Evolutionary conservation across 2,329 filamentous ascomycete species (phyloP).

Genomic region (Chaetomium sp.): DNA sequence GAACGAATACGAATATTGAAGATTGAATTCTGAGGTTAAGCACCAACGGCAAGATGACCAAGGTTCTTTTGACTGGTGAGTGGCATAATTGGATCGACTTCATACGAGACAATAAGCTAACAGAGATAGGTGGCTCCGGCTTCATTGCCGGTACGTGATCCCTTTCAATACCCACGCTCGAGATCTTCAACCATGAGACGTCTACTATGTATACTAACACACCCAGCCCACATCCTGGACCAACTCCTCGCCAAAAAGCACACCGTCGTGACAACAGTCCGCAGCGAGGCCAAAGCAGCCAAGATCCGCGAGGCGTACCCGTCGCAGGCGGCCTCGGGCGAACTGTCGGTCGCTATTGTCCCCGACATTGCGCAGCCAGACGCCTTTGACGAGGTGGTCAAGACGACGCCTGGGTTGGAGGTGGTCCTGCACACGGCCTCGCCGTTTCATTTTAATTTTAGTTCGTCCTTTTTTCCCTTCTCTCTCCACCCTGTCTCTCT

Average conservation of each 20-base stretch:
- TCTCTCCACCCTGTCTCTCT: not conserved
- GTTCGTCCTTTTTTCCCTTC: slow-evolving; percentile 24
- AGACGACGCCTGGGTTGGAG: slow-evolving; percentile 41
- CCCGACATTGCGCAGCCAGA: slow-evolving; percentile 67
- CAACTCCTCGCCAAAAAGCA: slow-evolving; percentile 46
- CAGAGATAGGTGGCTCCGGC: slow-evolving; percentile 40
- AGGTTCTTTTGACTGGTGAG: slow-evolving; percentile 41
- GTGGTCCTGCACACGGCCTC: slow-evolving; percentile 56
- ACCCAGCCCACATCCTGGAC: slow-evolving; percentile 47
- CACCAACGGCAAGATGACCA: slow-evolving; percentile 33
- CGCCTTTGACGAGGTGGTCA: slow-evolving; percentile 63
- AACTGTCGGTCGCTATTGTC: slow-evolving; percentile 54
- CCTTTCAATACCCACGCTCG: not conserved
- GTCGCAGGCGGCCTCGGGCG: slow-evolving; percentile 31
- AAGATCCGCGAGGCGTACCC: slow-evolving; percentile 46
- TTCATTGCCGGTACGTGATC: slow-evolving; percentile 41
- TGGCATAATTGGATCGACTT: not conserved
- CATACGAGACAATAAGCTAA: too few species aligned
- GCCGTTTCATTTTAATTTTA: slow-evolving; percentile 50
- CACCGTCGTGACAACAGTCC: slow-evolving; percentile 50
- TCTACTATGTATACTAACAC: slow-evolving; percentile 3
- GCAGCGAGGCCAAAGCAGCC: slow-evolving; percentile 46
- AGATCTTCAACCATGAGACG: too few species aligned
- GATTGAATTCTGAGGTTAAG: not conserved
- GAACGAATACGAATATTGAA: too few species aligned